Evolutionary conservation across 208 protist species (phyloP), one percentile per base, ranked within the genome.

Genomic region (Crithidia sp.): DNA sequence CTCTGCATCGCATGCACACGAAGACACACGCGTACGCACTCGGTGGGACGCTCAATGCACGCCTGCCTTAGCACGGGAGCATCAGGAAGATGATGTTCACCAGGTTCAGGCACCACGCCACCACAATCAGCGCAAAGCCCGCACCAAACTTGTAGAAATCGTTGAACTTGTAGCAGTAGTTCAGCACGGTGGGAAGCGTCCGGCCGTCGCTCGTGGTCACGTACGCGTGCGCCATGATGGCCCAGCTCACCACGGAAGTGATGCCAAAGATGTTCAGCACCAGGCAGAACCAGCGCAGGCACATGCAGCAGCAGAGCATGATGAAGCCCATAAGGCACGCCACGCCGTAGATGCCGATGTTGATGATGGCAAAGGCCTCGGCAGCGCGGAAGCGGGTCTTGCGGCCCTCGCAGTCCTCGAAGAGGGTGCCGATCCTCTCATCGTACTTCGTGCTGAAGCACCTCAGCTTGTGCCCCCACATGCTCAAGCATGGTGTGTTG

Each of bases 11-110:
- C 28, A 28, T 28, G 28, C 28, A 28, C 28, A 28, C 28, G 28
- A 28, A 28, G 28, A 28, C 28, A 28, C 28, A 28, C 28, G 1
- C 28, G 28, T 28, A 28, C 28, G 28, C 28, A 28, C 28, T 28
- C 28, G 28, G 28, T 28, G 28, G 28, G 28, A 28, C 28, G 28
- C 28, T 28, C 28, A 28, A 28, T 28, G 28, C 28, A 28, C 28
- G 28, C 28, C 28, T 28, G 7, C 39, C 17, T 69, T 77, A 71
- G 61, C 59, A 81, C 57, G 71, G 56, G 13, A 75, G 17, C 71
- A 84, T 73, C 40, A 86, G 57, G 44, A 81, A 54, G n/a, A 86
- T 40, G 17, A 84, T 77, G 74, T 76, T 53, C 40, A 86, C 5
- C 52, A 86, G 71, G 58, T 76, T 5, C 10, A 84, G 52, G 50